Evolutionary conservation across 73 alveolate genomes (phyloP).

Genomic region (Tetrahymena borealis): DNA sequence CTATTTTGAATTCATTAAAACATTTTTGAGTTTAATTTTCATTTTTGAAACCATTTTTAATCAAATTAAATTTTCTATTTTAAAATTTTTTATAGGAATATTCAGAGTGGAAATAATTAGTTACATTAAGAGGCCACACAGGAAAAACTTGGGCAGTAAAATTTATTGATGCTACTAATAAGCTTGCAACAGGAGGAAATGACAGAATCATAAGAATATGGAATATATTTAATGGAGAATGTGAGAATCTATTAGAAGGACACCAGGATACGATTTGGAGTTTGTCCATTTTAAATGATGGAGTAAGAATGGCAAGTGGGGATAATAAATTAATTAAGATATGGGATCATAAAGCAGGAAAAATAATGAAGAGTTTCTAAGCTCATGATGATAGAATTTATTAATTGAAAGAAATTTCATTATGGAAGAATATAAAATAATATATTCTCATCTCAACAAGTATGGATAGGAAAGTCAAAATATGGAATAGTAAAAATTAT

Average conservation of each 20-base stretch:
- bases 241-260: neutral
- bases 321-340: neutral
- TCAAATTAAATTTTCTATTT: neutral
- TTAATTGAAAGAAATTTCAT: neutral
- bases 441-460: neutral
- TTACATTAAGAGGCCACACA: neutral
- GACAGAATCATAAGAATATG: neutral
- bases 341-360: neutral
- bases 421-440: neutral
- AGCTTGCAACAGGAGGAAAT: neutral
- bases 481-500: neutral
- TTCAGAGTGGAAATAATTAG: neutral
- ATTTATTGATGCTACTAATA: neutral
- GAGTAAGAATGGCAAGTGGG: neutral
- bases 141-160: neutral
- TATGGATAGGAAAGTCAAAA: neutral
- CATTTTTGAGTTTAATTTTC: too few relatives aligned
- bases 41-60: too few relatives aligned
- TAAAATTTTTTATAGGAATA: neutral
- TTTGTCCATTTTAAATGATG: neutral
- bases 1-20: too few relatives aligned
- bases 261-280: neutral
- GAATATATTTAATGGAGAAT: neutral
- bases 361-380: neutral
- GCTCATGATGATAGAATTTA: neutral